phyloP scores from a whole-genome alignment of 202 grass and related monocot species.

The Eragrostis tef region DNA sequence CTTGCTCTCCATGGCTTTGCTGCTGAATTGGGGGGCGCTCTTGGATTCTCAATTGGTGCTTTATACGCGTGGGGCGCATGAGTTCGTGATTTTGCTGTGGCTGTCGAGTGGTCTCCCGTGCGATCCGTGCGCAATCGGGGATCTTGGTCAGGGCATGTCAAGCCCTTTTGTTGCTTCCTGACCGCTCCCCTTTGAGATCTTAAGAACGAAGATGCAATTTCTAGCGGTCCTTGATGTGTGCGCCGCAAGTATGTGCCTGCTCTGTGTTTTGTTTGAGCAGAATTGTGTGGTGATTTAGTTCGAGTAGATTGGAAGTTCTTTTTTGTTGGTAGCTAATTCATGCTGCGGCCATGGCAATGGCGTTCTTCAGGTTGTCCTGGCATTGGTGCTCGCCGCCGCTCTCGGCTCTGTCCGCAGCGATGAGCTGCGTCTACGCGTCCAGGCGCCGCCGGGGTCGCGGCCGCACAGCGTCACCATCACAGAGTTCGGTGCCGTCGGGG shows the following conservation, averaged over 20 bases:
- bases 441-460: constrained; percentile 46
- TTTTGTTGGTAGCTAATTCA: constrained; percentile 42
- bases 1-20: not conserved
- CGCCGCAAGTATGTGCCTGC: not conserved
- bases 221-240: constrained; percentile 12
- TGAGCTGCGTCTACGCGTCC: constrained; percentile 35
- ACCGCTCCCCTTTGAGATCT: constrained; percentile 38
- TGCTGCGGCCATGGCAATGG: constrained; percentile 45
- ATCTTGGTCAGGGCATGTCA: constrained; percentile 35
- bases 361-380: constrained; percentile 47
- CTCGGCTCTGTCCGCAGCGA: constrained; percentile 21
- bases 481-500: constrained; percentile 92
- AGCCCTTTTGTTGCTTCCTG: constrained; percentile 24
- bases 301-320: no score
- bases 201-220: constrained; percentile 36
- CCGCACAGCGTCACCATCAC: constrained; percentile 97
- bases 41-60: constrained; percentile 45
- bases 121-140: constrained; percentile 41
- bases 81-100: constrained; percentile 37
- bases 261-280: not conserved
- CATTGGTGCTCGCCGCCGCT: constrained; percentile 47
- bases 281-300: constrained; percentile 1
- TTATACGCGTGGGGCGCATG: constrained; percentile 20
- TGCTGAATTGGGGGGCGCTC: constrained; percentile 34
- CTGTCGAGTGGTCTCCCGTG: constrained; percentile 9